Evolutionary conservation across 73 alveolate genomes (phyloP).

Genomic region (Paramecium biaurelia): DNA sequence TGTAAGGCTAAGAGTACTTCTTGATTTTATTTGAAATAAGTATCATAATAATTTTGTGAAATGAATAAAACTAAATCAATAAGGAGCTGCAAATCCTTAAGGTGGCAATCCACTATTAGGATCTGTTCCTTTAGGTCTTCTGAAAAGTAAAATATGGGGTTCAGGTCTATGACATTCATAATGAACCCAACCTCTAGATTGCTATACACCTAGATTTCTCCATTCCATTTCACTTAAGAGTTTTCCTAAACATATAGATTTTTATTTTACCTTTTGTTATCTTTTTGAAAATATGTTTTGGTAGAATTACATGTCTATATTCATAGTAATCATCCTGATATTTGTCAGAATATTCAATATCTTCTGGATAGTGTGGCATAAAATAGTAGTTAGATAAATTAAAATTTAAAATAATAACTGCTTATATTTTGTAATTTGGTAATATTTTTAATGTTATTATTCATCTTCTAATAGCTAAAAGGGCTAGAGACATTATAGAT

Average conservation of each 20-base stretch:
- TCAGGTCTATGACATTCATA: constrained; percentile 91
- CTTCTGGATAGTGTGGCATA: constrained; percentile 94
- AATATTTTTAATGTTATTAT: not conserved
- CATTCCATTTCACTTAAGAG: constrained; percentile 88
- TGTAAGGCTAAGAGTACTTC: not conserved
- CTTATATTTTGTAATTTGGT: not conserved
- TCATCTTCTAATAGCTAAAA: constrained; percentile 48
- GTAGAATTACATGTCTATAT: constrained; percentile 86
- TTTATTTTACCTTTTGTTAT: constrained; percentile 69
- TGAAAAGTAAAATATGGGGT: constrained; percentile 93
- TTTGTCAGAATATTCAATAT: constrained; percentile 90
- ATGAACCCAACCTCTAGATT: constrained; percentile 94
- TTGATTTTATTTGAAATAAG: not conserved
- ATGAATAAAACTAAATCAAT: constrained; percentile 33
- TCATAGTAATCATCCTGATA: constrained; percentile 86
- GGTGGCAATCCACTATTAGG: constrained; percentile 92
- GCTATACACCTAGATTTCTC: constrained; percentile 91
- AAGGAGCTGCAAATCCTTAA: constrained; percentile 54
- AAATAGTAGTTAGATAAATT: not conserved
- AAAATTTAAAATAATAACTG: not conserved
- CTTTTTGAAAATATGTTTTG: constrained; percentile 74
- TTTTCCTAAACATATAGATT: constrained; percentile 50
- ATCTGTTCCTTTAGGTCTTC: constrained; percentile 98
- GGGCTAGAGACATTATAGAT: constrained; percentile 40
- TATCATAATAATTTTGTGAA: not conserved